Conservation (phyloP, 441 rosid species). For the Euphorbia celastroides region DNA sequence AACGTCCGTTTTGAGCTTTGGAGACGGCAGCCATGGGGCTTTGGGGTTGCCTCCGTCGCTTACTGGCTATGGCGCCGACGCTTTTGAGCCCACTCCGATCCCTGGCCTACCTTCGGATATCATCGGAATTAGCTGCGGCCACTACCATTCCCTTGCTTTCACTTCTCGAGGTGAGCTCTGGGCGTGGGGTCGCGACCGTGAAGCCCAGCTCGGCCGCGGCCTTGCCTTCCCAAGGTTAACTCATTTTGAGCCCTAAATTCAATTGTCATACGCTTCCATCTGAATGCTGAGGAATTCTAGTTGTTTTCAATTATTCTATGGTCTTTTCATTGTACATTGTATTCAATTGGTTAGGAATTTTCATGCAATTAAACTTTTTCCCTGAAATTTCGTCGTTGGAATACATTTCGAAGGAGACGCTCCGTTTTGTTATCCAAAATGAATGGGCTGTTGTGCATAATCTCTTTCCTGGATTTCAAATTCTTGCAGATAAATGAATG, state of each 20-base stretch:
- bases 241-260: not conserved
- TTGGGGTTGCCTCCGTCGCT: conserved; percentile 51
- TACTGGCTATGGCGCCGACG: conserved; percentile 49
- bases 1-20: conserved; percentile 68
- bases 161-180: conserved; percentile 66
- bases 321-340: no score
- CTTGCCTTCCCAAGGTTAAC: conserved; percentile 31
- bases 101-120: conserved; percentile 52
- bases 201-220: conserved; percentile 72
- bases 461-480: not conserved
- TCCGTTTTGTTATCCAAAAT: not conserved
- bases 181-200: conserved; percentile 92
- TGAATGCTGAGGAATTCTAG: not conserved
- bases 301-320: no score
- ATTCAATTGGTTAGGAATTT: not conserved
- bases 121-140: conserved; percentile 51
- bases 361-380: not conserved
- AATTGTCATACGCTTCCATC: not conserved
- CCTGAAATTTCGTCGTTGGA: not conserved
- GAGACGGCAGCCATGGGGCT: conserved; percentile 89
- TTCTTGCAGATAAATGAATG: not conserved
- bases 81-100: conserved; percentile 64
- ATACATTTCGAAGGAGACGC: not conserved
- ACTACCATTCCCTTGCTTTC: conserved; percentile 89
- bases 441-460: not conserved